Evolutionary conservation across 129 eudicot genomes (phyloP).

Genomic region (Daucus carota): DNA sequence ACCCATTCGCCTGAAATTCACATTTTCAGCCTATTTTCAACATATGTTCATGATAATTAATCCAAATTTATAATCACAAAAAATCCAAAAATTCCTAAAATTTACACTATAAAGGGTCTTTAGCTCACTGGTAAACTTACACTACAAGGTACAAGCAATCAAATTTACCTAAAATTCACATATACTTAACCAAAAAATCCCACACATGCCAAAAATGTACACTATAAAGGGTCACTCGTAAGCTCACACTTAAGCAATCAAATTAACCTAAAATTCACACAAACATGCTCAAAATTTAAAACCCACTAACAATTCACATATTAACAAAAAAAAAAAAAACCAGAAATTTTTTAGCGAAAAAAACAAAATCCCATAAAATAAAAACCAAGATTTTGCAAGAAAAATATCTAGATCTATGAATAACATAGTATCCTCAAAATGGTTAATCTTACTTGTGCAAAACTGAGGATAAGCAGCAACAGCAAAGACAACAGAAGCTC

Average conservation of each 20-base stretch:
- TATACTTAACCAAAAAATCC: not conserved
- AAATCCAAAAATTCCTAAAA: not conserved
- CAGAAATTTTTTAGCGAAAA: too few species aligned
- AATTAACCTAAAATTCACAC: too few species aligned
- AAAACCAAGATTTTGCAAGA: not conserved
- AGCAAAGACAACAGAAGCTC: slow-evolving; percentile 19
- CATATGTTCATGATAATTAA: not conserved
- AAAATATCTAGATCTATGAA: slow-evolving; percentile 7
- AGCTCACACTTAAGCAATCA: not conserved
- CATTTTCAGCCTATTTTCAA: not conserved
- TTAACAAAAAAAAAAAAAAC: not conserved
- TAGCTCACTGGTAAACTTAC: not conserved
- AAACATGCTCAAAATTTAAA: not conserved
- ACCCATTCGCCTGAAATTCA: slow-evolving; percentile 28
- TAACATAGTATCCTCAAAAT: not conserved
- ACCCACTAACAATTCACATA: not conserved
- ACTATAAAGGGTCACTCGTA: not conserved
- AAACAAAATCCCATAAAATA: not conserved
- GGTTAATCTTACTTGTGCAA: slow-evolving; percentile 16
- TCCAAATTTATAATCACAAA: not conserved
- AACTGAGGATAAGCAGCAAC: slow-evolving; percentile 17
- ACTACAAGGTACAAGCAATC: not conserved
- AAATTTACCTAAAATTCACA: not conserved
- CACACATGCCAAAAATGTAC: not conserved
- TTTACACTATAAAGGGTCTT: not conserved